Percentiles rank a stretch among this genome's conserved stretches.
Evolutionary conservation across 768 basidiomycete species (phyloP).

Genomic region (Clitopilus passeckerianus): DNA sequence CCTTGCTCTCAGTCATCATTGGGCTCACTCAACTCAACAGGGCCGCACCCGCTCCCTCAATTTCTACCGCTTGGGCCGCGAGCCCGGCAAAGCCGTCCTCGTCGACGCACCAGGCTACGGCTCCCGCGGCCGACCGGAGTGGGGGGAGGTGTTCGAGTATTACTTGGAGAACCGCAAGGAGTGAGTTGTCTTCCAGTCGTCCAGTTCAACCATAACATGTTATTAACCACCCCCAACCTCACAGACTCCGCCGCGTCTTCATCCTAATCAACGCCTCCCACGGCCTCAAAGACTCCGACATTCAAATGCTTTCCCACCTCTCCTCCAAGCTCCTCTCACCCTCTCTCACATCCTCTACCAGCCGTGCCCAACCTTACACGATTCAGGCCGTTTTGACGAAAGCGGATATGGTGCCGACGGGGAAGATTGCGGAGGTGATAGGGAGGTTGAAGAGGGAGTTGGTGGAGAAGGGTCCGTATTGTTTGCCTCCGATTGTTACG

Average conservation of each 20-base stretch:
- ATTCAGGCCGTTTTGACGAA: slow-evolving; percentile 75
- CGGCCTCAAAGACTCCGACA: slow-evolving; percentile 50
- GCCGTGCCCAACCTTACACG: slow-evolving; percentile 41
- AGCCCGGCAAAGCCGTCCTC: slow-evolving; percentile 54
- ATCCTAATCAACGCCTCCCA: slow-evolving; percentile 69
- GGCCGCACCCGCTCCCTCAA: slow-evolving; percentile 71
- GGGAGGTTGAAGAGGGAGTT: slow-evolving; percentile 44
- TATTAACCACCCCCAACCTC: no score
- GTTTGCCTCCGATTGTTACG: slow-evolving; percentile 63
- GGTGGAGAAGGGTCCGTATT: slow-evolving; percentile 51
- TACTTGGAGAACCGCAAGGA: slow-evolving; percentile 58
- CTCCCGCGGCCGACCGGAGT: slow-evolving; percentile 64
- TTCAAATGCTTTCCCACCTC: slow-evolving; percentile 56
- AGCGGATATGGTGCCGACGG: slow-evolving; percentile 44
- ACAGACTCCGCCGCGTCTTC: slow-evolving; percentile 68
- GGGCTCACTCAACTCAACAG: slow-evolving; percentile 25
- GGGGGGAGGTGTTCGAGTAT: slow-evolving; percentile 65
- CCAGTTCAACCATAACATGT: no score
- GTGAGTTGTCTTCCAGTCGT: slow-evolving; percentile 32
- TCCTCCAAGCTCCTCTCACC: slow-evolving; percentile 31
- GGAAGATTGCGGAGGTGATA: slow-evolving; percentile 29
- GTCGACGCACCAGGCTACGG: slow-evolving; percentile 86
- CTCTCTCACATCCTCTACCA: no score
- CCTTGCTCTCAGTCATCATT: neutral
- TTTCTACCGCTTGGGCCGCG: slow-evolving; percentile 63